phyloP scores from a whole-genome alignment of 1,284 basidiomycete genomes.

The Puccinia novopanici region DNA sequence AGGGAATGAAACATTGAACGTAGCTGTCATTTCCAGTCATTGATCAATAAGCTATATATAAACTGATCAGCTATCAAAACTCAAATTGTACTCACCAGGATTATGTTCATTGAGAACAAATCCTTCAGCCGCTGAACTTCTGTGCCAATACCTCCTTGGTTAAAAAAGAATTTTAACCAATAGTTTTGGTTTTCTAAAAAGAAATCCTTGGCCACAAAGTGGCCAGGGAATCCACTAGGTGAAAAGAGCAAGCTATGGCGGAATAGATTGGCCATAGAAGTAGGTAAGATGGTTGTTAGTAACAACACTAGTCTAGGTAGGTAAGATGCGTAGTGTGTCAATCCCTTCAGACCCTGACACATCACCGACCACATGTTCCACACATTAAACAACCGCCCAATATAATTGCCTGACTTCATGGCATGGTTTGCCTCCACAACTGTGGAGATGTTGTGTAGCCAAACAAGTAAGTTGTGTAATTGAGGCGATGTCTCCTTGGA shows the following conservation, averaged over 20 bases:
- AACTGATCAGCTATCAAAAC: neutral
- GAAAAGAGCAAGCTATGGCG: constrained; percentile 5
- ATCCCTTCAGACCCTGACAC: neutral
- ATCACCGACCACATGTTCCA: constrained; percentile 29
- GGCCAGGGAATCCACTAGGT: neutral
- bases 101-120: neutral
- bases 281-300: neutral
- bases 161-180: too few species aligned
- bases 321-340: constrained; percentile 13
- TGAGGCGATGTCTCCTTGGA: neutral
- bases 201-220: constrained; percentile 15
- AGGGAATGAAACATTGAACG: neutral
- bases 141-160: neutral
- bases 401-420: neutral
- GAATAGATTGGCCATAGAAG: neutral
- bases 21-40: neutral
- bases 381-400: constrained; percentile 2
- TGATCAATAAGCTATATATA: neutral
- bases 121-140: neutral
- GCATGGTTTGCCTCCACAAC: neutral
- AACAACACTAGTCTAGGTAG: neutral
- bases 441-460: neutral
- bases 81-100: neutral
- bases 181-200: constrained; percentile 21
- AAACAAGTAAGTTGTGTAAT: constrained; percentile 1